These are phyloP conservation scores for Aegilops longissima DNA, from an alignment of 176 grass and related monocot species.

Conservation along the genomic window DNA sequence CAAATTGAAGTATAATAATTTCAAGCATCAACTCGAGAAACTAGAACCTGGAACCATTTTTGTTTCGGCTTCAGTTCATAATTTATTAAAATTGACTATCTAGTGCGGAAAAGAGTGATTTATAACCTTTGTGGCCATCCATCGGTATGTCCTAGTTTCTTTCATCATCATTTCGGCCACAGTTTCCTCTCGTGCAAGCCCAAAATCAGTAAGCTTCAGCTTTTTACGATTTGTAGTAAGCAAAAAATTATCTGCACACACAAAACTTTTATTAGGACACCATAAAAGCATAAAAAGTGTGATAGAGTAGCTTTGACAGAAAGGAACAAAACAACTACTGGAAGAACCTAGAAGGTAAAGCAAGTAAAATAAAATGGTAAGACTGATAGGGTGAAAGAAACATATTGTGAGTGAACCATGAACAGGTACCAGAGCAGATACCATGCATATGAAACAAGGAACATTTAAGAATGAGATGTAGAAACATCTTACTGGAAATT, in stretches of 20 bases:
- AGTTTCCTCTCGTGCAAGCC: slow-evolving; percentile 97
- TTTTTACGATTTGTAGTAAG: slow-evolving; percentile 95
- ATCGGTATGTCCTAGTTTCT: slow-evolving; percentile 91
- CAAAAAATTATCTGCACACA: slow-evolving; percentile 86
- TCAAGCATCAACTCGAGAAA: background rate
- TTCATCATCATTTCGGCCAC: slow-evolving; percentile 97
- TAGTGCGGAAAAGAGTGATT: slow-evolving; percentile 27
- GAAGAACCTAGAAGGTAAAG: slow-evolving; percentile 18
- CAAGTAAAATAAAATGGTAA: slow-evolving; percentile 2
- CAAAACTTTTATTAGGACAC: slow-evolving; percentile 14
- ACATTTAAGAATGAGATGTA: too few species aligned
- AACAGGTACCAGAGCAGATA: slow-evolving; percentile 2
- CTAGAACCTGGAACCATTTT: background rate
- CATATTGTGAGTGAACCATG: slow-evolving; percentile 24
- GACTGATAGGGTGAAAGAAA: background rate
- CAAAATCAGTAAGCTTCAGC: slow-evolving; percentile 95
- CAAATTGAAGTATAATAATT: background rate
- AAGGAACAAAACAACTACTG: background rate
- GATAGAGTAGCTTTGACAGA: background rate
- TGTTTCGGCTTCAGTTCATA: background rate
- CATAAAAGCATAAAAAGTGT: slow-evolving; percentile 19
- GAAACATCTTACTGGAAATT: background rate
- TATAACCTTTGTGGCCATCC: slow-evolving; percentile 87
- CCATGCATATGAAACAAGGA: slow-evolving; percentile 15
- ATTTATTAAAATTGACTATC: slow-evolving; percentile 2